Evolutionary conservation across 768 basidiomycete genomes (phyloP).

Genomic region (Mycena rosella): DNA sequence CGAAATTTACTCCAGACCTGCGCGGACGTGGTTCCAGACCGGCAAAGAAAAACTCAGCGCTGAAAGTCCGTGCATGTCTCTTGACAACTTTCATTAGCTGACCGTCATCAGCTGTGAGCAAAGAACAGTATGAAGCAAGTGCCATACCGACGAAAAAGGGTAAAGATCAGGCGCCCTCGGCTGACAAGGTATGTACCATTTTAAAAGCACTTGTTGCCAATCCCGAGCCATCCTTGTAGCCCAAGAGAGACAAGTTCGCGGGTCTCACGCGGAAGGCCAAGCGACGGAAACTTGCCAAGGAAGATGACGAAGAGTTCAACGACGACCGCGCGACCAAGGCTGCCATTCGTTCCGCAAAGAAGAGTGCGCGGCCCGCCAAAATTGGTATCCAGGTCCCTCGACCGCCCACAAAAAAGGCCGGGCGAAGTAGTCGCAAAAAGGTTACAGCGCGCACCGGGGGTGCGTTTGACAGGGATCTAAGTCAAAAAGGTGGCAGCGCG

Average conservation of each 20-base stretch:
- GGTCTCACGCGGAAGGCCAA: constrained; percentile 92
- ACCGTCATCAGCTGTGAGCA: constrained; percentile 72
- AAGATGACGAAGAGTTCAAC: constrained; percentile 77
- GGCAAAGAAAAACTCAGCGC: constrained; percentile 85
- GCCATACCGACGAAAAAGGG: constrained; percentile 53
- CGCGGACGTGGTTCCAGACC: constrained; percentile 98
- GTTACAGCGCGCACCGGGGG: constrained; percentile 47
- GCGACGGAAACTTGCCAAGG: constrained; percentile 87
- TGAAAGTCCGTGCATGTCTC: constrained; percentile 66
- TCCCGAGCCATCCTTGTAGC: constrained; percentile 53
- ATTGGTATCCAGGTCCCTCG: constrained; percentile 68
- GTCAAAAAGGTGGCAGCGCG: constrained; percentile 53
- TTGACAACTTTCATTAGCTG: constrained; percentile 6
- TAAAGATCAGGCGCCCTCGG: constrained; percentile 53
- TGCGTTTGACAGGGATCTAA: constrained; percentile 73
- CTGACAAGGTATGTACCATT: constrained; percentile 53
- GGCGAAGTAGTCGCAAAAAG: constrained; percentile 51
- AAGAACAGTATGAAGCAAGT: constrained; percentile 76
- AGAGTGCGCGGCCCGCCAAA: constrained; percentile 77
- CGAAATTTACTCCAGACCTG: constrained; percentile 94
- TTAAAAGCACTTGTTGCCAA: constrained; percentile 25
- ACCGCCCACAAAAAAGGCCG: constrained; percentile 47
- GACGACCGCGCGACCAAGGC: constrained; percentile 70
- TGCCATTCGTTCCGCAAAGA: constrained; percentile 91
- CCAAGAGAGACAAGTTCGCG: constrained; percentile 81